Evolutionary conservation across 139 green algal genomes (phyloP).

Genomic region (Ettlia oleoabundans): DNA sequence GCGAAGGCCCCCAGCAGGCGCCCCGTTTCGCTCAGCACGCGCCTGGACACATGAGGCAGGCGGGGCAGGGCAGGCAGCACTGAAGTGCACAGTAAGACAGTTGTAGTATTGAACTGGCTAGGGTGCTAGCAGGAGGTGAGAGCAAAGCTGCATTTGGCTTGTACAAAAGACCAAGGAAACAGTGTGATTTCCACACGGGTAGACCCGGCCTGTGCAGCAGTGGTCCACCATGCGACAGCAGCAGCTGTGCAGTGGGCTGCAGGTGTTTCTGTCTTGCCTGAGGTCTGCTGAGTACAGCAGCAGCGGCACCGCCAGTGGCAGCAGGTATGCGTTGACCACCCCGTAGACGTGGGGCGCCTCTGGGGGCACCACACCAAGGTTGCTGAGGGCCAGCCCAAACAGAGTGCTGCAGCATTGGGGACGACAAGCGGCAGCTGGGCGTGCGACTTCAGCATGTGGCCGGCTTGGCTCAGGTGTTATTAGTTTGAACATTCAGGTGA

Average conservation of each 20-base stretch:
- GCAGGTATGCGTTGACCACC: constrained; percentile 82
- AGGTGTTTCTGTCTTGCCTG: neutral
- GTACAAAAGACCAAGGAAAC: too few relatives aligned
- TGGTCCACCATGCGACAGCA: neutral
- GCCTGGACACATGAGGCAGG: constrained; percentile 20
- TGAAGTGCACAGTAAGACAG: too few relatives aligned
- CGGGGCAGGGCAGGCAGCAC: too few relatives aligned
- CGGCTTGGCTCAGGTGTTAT: too few relatives aligned
- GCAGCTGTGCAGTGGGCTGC: neutral
- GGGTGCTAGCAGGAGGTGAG: neutral
- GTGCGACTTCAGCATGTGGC: too few relatives aligned
- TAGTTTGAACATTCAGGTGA: too few relatives aligned
- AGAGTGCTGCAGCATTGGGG: constrained; percentile 55
- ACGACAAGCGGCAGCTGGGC: neutral
- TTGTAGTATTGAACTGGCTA: too few relatives aligned
- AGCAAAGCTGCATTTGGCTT: neutral
- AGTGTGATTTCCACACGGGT: too few relatives aligned
- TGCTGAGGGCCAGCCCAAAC: constrained; percentile 74
- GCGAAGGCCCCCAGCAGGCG: constrained; percentile 80
- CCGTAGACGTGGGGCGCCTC: constrained; percentile 50
- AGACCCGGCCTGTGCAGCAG: neutral
- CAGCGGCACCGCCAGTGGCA: constrained; percentile 92
- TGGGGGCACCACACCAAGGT: constrained; percentile 73
- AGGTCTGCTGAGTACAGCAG: constrained; percentile 90
- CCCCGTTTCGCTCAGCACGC: constrained; percentile 79